Conservation (phyloP, 129 eudicot genomes). For the Escallonia herrerae region DNA sequence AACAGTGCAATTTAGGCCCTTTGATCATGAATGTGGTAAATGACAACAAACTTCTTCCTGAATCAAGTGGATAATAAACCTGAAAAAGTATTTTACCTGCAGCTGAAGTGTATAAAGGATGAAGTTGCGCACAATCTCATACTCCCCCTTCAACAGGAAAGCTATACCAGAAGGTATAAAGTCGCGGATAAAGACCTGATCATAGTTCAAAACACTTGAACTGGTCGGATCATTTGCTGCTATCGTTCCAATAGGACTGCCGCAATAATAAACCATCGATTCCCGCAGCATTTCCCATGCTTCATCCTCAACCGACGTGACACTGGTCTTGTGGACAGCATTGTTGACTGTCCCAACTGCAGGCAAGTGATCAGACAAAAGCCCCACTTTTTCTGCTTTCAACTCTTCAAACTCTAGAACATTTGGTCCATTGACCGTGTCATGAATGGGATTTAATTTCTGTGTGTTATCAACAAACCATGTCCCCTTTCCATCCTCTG, state of each 20-base stretch:
- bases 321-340: constrained; percentile 2
- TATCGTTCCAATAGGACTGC: constrained; percentile 68
- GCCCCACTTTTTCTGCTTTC: constrained; percentile 19
- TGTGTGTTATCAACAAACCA: constrained; percentile 39
- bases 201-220: constrained; percentile 50
- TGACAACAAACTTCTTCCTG: not conserved
- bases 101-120: constrained; percentile 78
- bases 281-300: constrained; percentile 66
- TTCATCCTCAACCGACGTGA: constrained; percentile 51
- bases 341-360: constrained; percentile 7
- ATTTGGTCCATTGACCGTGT: constrained; percentile 27
- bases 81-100: constrained; percentile 44
- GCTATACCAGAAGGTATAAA: constrained; percentile 75
- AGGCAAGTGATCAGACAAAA: constrained; percentile 6
- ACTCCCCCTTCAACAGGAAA: constrained; percentile 67
- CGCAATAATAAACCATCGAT: constrained; percentile 54
- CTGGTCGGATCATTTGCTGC: constrained; percentile 67
- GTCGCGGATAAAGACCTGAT: constrained; percentile 79
- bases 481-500: constrained; percentile 36
- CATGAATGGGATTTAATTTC: constrained; percentile 24
- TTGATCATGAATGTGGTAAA: no score
- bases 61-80: constrained; percentile 1
- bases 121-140: constrained; percentile 69
- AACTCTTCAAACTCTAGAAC: constrained; percentile 24
- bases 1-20: no score